Percentiles rank a stretch among this genome's conserved stretches.
Conservation (phyloP, 1,284 basidiomycete species). For the Cystobasidium sp. region DNA sequence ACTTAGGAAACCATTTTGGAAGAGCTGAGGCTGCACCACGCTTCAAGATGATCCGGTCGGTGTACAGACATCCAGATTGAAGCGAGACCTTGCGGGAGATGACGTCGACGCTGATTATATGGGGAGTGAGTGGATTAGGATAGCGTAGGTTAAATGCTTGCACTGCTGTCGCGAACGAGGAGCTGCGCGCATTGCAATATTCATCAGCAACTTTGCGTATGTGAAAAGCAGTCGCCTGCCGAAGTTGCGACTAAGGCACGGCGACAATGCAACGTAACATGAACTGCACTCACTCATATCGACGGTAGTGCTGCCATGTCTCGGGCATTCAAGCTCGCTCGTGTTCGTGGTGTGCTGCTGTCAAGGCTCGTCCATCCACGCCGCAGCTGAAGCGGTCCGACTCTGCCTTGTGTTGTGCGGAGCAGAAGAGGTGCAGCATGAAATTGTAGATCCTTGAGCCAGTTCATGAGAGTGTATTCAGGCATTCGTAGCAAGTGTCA, state of each 20-base stretch:
- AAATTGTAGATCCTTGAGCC: no score
- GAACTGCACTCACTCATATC: conserved; percentile 41
- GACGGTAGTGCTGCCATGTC: conserved; percentile 39
- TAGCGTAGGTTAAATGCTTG: conserved; percentile 94
- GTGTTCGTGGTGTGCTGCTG: not conserved
- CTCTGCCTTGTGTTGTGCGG: no score
- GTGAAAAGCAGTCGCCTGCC: not conserved
- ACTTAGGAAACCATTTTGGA: conserved; percentile 42
- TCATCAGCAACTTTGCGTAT: conserved; percentile 10
- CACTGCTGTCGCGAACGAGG: conserved; percentile 80
- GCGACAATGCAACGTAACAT: not conserved
- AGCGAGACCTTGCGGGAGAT: conserved; percentile 62
- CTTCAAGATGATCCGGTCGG: conserved; percentile 43
- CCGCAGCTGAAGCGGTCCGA: no score
- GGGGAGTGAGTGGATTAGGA: conserved; percentile 92
- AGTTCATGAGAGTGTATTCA: no score
- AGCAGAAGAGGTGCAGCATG: not conserved
- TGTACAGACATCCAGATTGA: conserved; percentile 17
- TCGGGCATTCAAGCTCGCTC: conserved; percentile 36
- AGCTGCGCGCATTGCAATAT: conserved; percentile 43
- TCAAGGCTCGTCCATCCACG: conserved; percentile 8
- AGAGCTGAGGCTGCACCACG: conserved; percentile 37
- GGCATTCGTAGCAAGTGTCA: no score
- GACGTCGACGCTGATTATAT: conserved; percentile 94
- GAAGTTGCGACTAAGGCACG: not conserved